Evolutionary conservation across 2,329 filamentous ascomycete genomes (phyloP).

Genomic region (Colletotrichum sp.): DNA sequence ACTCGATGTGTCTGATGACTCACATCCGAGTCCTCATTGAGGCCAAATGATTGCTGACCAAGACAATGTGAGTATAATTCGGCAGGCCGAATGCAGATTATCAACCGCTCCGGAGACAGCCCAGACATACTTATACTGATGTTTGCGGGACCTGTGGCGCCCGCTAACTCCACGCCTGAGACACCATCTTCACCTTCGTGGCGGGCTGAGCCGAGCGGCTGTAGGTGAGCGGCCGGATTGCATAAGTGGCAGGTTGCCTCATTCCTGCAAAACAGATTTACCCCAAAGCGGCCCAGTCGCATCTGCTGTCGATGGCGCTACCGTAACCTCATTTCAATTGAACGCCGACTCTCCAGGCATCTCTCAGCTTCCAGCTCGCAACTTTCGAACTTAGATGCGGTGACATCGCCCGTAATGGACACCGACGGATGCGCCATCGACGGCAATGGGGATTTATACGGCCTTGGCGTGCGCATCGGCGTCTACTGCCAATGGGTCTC

Average conservation of each 20-base stretch:
- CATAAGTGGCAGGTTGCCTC: neutral
- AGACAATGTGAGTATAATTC: neutral
- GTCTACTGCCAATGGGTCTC: neutral
- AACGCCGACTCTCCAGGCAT: neutral
- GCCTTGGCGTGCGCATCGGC: neutral
- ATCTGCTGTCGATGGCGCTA: neutral
- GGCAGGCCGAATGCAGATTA: neutral
- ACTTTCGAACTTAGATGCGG: neutral
- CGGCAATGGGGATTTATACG: neutral
- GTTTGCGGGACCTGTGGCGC: neutral
- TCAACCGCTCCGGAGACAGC: neutral
- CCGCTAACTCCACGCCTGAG: neutral
- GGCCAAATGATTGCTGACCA: neutral
- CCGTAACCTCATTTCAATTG: neutral
- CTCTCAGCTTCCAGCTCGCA: neutral
- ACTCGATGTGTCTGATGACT: no score
- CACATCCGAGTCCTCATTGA: no score
- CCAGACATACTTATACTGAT: neutral
- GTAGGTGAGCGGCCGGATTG: neutral
- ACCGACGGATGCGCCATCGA: neutral
- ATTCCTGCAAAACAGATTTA: neutral
- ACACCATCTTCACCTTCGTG: neutral
- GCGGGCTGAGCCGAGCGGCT: neutral
- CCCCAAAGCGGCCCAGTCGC: neutral
- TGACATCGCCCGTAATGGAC: neutral